These are phyloP conservation scores for Sabuloglossum arenarium DNA, from an alignment of 495 filamentous ascomycete species.

Conservation along the genomic window DNA sequence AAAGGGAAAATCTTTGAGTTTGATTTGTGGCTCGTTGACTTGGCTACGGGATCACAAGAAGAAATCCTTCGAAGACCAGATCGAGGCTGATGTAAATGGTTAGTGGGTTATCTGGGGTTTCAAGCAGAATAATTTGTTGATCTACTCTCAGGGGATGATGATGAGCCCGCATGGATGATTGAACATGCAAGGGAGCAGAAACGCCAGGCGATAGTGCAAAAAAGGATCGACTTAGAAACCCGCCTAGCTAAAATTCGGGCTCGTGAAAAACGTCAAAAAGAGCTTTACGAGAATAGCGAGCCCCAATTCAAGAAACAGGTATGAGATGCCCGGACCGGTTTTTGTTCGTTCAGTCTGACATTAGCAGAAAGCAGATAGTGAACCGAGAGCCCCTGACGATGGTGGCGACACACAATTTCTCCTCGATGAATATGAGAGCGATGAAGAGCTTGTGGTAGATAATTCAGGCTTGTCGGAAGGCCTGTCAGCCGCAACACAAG, in stretches of 20 bases:
- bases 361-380: constrained; percentile 14
- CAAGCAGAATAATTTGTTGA: background rate
- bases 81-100: constrained; percentile 15
- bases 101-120: background rate
- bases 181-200: constrained; percentile 50
- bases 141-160: constrained; percentile 26
- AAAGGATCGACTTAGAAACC: constrained; percentile 49
- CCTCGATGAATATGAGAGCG: constrained; percentile 64
- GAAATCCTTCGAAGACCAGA: constrained; percentile 33
- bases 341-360: background rate
- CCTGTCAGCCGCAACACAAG: constrained; percentile 40
- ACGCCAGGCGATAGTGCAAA: constrained; percentile 38
- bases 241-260: constrained; percentile 44
- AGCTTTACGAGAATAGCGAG: constrained; percentile 23
- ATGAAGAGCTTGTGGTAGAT: constrained; percentile 21
- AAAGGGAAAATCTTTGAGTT: constrained; percentile 87
- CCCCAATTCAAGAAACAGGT: constrained; percentile 29
- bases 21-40: constrained; percentile 82
- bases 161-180: constrained; percentile 79
- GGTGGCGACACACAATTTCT: constrained; percentile 51
- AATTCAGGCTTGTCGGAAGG: constrained; percentile 14
- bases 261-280: constrained; percentile 43
- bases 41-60: constrained; percentile 82
- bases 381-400: constrained; percentile 7
- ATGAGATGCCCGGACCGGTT: constrained; percentile 6